Percentiles rank a stretch among this genome's conserved stretches.
These are phyloP conservation scores for Phalaenopsis hybrid DNA, from an alignment of 116 monocot genomes.

Conservation along the genomic window DNA sequence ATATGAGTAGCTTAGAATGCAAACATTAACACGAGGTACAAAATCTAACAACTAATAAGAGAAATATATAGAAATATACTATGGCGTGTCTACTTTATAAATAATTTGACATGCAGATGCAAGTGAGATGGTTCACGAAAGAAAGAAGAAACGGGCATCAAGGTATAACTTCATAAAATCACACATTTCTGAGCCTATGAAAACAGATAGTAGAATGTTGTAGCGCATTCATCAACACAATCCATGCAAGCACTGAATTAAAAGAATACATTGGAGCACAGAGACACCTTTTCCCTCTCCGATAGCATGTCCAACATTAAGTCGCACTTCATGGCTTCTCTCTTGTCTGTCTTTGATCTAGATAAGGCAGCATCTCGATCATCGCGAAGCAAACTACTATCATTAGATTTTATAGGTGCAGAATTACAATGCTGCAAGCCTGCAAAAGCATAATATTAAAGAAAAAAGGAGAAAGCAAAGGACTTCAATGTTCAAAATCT, in stretches of 20 bases:
- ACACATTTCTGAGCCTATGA: background rate
- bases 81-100: background rate
- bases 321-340: constrained; percentile 34
- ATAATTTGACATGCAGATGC: background rate
- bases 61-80: background rate
- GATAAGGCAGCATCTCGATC: constrained; percentile 23
- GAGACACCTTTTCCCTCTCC: constrained; percentile 65
- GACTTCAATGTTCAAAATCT: background rate
- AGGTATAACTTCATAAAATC: background rate
- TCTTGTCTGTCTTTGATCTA: constrained; percentile 47
- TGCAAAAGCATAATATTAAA: constrained; percentile 12
- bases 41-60: background rate
- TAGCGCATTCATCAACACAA: background rate
- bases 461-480: background rate
- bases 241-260: background rate
- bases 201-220: background rate
- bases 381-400: constrained; percentile 22
- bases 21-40: background rate
- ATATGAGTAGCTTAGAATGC: background rate
- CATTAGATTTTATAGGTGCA: constrained; percentile 32
- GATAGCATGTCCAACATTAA: constrained; percentile 65
- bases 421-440: constrained; percentile 55
- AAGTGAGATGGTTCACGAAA: background rate
- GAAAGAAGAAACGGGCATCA: background rate
- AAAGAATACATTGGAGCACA: background rate